Evolutionary conservation across 306 rosid species (phyloP), one percentile per base, ranked within the genome.

Genomic region (Pterocarpus macrocarpus): DNA sequence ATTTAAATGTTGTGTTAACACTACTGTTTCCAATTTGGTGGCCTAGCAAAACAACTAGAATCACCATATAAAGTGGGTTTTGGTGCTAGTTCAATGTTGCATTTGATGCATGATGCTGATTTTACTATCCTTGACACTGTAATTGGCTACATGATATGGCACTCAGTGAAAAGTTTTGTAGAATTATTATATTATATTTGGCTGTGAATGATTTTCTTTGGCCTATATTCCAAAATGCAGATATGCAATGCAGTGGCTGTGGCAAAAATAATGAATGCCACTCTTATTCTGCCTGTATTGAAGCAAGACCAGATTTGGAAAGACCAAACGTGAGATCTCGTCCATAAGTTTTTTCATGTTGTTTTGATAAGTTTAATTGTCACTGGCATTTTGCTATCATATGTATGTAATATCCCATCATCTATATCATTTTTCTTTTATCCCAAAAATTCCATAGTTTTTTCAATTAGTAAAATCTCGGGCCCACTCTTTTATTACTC

Each of bases 261-360:
- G 82, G 98, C 98, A 75, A 96, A 96, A 88, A 92, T 96, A 84
- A 86, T 96, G 92, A 93, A 96, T 87, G 97, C 98, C 61, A 95
- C 97, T 75, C 97, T 96, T 85, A 92, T 96, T 83, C 86, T 96
- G 86, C 99, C 98, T 5, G 99, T 96, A 67, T 87, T 96, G 88
- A 96, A 96, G 89, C 98, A 96, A 88, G 98, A 96, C 70, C 99
- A 96, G 86, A 96, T 94, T 80, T 96, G 99, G 99, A 94, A 96
- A 87, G 99, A 96, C 81, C 94, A 90, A 92, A 96, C 98, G 99
- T 96, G 83, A 96, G 96, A 86, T 83, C 65, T 78, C 81, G 69
- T 45, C 82, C 77, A 44, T 59, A 43, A 14, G 3, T 62, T 30
- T 71, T 83, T 43, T 72, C 49, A 53, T 68, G 41, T 35, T 71